These are phyloP conservation scores for Kingdonia uniflora DNA, from an alignment of 164 flowering plant genomes.

Conservation along the genomic window DNA sequence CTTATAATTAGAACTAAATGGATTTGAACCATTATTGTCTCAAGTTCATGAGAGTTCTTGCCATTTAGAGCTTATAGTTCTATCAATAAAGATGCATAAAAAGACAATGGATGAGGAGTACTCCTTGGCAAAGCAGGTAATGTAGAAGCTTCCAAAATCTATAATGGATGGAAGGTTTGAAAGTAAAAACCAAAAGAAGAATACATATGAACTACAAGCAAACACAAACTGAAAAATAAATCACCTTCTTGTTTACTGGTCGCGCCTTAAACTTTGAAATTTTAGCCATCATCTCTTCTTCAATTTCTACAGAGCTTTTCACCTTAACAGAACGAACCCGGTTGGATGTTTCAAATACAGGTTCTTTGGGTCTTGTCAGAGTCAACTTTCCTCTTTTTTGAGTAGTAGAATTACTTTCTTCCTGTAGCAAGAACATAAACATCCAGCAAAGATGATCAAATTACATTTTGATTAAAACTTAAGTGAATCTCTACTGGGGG, in stretches of 20 bases:
- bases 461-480: too few relatives aligned
- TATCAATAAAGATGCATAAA: too few relatives aligned
- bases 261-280: constrained; percentile 92
- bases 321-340: constrained; percentile 55
- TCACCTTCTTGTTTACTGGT: constrained; percentile 81
- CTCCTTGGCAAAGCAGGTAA: too few relatives aligned
- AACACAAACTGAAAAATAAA: neutral
- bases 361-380: constrained; percentile 79
- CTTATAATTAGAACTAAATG: too few relatives aligned
- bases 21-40: too few relatives aligned
- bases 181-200: too few relatives aligned
- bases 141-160: too few relatives aligned
- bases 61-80: too few relatives aligned
- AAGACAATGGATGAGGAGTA: too few relatives aligned
- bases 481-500: too few relatives aligned
- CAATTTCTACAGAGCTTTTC: constrained; percentile 85
- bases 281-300: constrained; percentile 94
- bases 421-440: constrained; percentile 16
- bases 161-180: too few relatives aligned
- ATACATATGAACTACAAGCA: neutral
- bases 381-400: constrained; percentile 56
- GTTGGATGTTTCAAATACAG: constrained; percentile 74
- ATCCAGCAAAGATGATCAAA: neutral
- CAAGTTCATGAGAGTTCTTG: too few relatives aligned
- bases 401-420: constrained; percentile 22